Base-by-base conservation (phyloP, 148 eudicot genomes). In the Chenopodium berlandieri region DNA sequence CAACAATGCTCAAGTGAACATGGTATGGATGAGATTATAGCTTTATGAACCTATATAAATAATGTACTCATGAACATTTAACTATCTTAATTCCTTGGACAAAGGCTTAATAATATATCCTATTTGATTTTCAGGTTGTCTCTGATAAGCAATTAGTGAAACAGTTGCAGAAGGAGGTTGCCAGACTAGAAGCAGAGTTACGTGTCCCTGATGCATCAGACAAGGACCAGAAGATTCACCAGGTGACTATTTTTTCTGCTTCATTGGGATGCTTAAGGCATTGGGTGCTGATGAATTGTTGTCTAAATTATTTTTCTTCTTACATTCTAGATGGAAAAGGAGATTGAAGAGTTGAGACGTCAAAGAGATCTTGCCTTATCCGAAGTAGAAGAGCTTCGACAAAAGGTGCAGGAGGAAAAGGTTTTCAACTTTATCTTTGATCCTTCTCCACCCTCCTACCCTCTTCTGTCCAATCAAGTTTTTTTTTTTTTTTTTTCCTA, bases 141-240 rank as follows among this genome's bases (percentile, higher is more conserved):
- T 94, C 98, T 17, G 99, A 96, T 80, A 96, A 96, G 80, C 97
- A 96, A 63, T 81, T 96, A 60, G 98, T 96, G 52, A 96, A 92
- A 75, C 97, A 96, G 85, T 86, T 94, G 90, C 99, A 95, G 77
- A 95, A 95, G 87, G 97, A 95, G 88, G 97, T 95, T 44, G 96
- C 97, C 32, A 88, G 97, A 80, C 91, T 93, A 25, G 99, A 91
- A 84, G 97, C 99, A 79, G 97, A 86, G 84, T 86, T 92, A 77
- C 94, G 89, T 63, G 91, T 96, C 54, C 99, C 97, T 40, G 97
- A 92, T 73, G 92, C 90, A 80, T 84, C 86, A 68, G 97, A 95
- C 30, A 95, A 93, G 84, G 97, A 95, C 71, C 40, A 50, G 54
- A 93, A 84, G 84, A 92, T 93, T 81, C 94, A 81, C 77, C 92